phyloP scores from a whole-genome alignment of 306 rosid genomes.

The Cicer yamashitae region DNA sequence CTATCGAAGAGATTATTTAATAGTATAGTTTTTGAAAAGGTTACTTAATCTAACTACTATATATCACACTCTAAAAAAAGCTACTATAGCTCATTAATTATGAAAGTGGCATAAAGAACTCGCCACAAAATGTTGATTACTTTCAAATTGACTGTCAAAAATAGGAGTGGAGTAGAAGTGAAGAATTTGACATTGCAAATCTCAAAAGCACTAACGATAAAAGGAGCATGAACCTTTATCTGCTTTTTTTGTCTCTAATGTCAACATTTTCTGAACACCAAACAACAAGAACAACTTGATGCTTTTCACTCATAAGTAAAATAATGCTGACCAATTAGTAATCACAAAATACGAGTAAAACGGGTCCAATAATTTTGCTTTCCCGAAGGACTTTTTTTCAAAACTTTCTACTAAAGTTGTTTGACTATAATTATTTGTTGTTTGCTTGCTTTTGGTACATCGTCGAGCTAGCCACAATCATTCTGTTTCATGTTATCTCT shows the following conservation, averaged over 20 bases:
- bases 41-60: no score
- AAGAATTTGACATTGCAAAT: conserved; percentile 54
- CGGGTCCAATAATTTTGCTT: conserved; percentile 49
- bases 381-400: neutral
- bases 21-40: no score
- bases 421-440: conserved; percentile 1
- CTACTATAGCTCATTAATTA: no score
- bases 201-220: conserved; percentile 44
- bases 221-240: conserved; percentile 18
- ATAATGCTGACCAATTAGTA: conserved; percentile 36
- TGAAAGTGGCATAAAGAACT: neutral
- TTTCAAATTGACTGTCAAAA: neutral
- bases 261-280: conserved; percentile 23
- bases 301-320: conserved; percentile 22
- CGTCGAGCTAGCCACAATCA: conserved; percentile 46
- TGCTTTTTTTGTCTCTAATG: conserved; percentile 48
- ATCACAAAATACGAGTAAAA: conserved; percentile 17
- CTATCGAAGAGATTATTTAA: no score
- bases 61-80: no score
- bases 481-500: conserved; percentile 48
- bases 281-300: conserved; percentile 31
- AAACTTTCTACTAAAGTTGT: neutral
- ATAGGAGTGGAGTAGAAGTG: conserved; percentile 51
- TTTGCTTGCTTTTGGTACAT: conserved; percentile 17
- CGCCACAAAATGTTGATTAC: neutral